Percentiles rank a stretch among this genome's conserved stretches.
phyloP scores from a whole-genome alignment of 441 rosid species.

The Gossypium trilobum region DNA sequence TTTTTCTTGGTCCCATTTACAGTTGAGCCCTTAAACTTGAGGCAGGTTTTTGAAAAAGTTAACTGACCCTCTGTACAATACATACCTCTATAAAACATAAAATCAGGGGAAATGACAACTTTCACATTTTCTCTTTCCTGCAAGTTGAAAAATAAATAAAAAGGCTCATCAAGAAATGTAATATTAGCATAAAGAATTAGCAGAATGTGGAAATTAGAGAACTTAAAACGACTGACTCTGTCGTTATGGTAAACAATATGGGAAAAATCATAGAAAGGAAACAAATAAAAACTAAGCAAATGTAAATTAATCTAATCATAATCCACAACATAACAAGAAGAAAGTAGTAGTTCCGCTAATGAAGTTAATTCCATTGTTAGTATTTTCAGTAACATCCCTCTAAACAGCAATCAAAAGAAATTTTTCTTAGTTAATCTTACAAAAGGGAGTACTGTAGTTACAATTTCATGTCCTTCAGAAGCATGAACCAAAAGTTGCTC shows the following conservation, averaged over 20 bases:
- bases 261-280: background rate
- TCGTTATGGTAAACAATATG: background rate
- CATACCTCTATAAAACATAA: constrained; percentile 32
- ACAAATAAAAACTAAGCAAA: background rate
- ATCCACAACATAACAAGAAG: background rate
- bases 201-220: background rate
- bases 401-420: background rate
- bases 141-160: constrained; percentile 17
- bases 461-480: constrained; percentile 30
- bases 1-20: constrained; percentile 34
- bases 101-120: constrained; percentile 48
- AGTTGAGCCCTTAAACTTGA: constrained; percentile 40
- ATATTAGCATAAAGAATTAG: background rate
- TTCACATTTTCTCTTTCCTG: constrained; percentile 34
- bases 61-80: constrained; percentile 36
- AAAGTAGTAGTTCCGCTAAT: background rate
- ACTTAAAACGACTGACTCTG: background rate
- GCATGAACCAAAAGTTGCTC: constrained; percentile 25
- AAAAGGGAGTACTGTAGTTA: constrained; percentile 25
- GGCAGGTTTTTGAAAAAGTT: constrained; percentile 35
- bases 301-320: background rate
- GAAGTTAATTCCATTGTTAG: background rate
- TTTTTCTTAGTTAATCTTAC: background rate
- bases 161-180: background rate
- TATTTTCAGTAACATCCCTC: no score